phyloP scores from a whole-genome alignment of 306 rosid genomes.

The Vicia villosa region DNA sequence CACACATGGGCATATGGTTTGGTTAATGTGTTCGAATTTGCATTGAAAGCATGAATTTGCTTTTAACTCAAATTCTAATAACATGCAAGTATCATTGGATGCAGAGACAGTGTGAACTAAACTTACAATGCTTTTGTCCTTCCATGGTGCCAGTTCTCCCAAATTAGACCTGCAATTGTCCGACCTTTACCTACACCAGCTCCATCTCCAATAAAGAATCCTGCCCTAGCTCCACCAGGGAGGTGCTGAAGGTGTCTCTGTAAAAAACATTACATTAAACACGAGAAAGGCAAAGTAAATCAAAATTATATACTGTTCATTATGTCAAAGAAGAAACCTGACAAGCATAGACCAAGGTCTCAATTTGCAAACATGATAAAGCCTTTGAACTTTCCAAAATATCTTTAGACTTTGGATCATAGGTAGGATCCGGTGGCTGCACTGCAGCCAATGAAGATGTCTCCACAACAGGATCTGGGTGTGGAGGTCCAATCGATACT shows the following conservation, averaged over 20 bases:
- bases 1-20: background rate
- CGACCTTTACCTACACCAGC: constrained; percentile 99
- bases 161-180: constrained; percentile 90
- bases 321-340: constrained; percentile 75
- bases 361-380: constrained; percentile 96
- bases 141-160: constrained; percentile 93
- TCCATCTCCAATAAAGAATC: constrained; percentile 96
- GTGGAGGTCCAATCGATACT: constrained; percentile 87
- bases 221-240: constrained; percentile 74
- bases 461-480: constrained; percentile 97
- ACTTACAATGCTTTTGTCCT: constrained; percentile 92
- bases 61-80: constrained; percentile 18
- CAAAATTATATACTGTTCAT: constrained; percentile 32
- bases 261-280: constrained; percentile 48
- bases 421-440: constrained; percentile 99
- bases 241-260: constrained; percentile 96
- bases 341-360: constrained; percentile 93
- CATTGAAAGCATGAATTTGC: constrained; percentile 25
- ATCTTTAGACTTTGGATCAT: constrained; percentile 70
- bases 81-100: constrained; percentile 23
- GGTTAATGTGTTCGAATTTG: background rate
- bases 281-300: constrained; percentile 34
- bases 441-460: constrained; percentile 96
- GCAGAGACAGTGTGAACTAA: constrained; percentile 36
- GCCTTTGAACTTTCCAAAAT: constrained; percentile 67